A percentile compares a stretch with the other conserved stretches of the same genome.
These are phyloP conservation scores for Penicillium sp. DNA, from an alignment of 2,329 filamentous ascomycete genomes.

Conservation along the genomic window DNA sequence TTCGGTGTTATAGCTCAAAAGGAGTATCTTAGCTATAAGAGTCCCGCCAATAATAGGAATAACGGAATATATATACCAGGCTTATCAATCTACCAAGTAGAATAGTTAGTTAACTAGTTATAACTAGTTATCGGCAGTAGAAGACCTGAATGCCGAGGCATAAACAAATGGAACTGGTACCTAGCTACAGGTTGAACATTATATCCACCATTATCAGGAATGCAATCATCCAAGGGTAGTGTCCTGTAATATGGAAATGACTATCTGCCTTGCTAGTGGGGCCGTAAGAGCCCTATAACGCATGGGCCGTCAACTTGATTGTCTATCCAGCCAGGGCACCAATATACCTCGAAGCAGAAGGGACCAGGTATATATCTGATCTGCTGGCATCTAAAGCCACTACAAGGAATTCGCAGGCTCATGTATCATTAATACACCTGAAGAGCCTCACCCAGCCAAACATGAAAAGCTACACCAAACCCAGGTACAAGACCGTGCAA, in stretches of 20 bases:
- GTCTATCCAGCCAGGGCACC: not conserved
- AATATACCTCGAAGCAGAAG: not conserved
- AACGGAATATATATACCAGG: too few species aligned
- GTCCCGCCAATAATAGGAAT: too few species aligned
- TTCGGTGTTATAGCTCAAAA: too few species aligned
- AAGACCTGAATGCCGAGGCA: too few species aligned
- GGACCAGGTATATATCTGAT: not conserved
- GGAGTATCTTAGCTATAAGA: too few species aligned
- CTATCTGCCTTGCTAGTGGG: not conserved
- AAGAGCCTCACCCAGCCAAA: not conserved
- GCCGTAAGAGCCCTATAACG: not conserved
- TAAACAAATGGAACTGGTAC: too few species aligned
- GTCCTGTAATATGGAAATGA: too few species aligned
- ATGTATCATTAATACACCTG: not conserved
- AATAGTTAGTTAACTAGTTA: too few species aligned
- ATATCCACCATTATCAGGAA: not conserved
- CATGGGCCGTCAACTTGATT: not conserved
- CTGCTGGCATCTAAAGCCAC: not conserved
- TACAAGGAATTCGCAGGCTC: not conserved
- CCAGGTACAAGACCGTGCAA: not conserved
- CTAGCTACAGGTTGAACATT: too few species aligned
- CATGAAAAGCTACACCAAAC: constrained; percentile 1
- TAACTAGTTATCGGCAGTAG: too few species aligned
- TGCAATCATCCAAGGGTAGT: not conserved
- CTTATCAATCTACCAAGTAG: too few species aligned